Evolutionary conservation across 306 rosid species (phyloP), one percentile per base, ranked within the genome.

Genomic region (Gastrolobium villosum): DNA sequence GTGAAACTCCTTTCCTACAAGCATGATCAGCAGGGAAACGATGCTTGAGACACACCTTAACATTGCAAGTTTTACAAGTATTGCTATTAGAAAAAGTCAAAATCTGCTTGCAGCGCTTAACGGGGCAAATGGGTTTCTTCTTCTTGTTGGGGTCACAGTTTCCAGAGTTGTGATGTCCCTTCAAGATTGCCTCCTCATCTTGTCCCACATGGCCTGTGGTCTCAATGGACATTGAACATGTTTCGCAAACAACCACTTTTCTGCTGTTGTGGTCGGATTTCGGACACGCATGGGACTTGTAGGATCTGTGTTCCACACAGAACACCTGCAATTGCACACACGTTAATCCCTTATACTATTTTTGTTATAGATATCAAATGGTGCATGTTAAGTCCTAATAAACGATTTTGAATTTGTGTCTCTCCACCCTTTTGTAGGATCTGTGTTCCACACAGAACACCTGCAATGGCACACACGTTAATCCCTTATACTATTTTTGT

Each of bases 361-460:
- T 20, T 20, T 20, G 0, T 20, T 20, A 20, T 20, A 20, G 26
- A 20, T 20, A 20, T 20, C 26, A 20, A 20, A 20, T 20, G 26
- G 26, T 20, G 26, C 26, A 20, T 20, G 26, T 20, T 0, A 20
- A 20, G 26, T 20, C 26, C 26, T 20, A 20, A 20, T 20, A 20
- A 20, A 20, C 26, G 26, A 20, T 20, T 20, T 20, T 20, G 26
- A 20, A 1, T 20, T 20, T 20, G 0, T 20, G 26, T 20, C 26
- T 0, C 26, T 20, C n/a, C n/a, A n/a, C n/a, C n/a, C n/a, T n/a
- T n/a, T 81, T 92, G 73, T 41, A 87, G 9, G 96, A 87, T 48
- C 99, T 87, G 35, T 95, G 99, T 4, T 92, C 98, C 31, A 90
- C 35, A 75, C 99, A 95, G 54, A 92, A 95, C 4, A 88, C 90